A percentile compares a stretch with the other conserved stretches of the same genome.
Evolutionary conservation across 2,329 filamentous ascomycete genomes (phyloP).

Genomic region (Aspergillus sp.): DNA sequence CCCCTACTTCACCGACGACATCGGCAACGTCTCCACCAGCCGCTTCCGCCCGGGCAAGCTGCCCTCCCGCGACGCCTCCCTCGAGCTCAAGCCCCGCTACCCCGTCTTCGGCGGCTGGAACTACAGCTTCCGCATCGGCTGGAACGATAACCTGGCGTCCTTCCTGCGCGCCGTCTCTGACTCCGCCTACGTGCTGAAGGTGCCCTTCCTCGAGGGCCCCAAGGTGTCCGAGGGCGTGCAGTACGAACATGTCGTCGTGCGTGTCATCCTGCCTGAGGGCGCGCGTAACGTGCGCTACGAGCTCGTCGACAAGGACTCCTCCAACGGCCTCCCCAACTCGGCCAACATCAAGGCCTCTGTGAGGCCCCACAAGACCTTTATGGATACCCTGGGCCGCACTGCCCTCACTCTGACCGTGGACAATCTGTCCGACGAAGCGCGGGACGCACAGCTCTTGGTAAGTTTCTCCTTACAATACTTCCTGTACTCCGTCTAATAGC

Average conservation of each 20-base stretch:
- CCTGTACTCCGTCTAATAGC: constrained; percentile 1
- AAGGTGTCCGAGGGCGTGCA: constrained; percentile 80
- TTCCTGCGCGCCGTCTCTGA: constrained; percentile 69
- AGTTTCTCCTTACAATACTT: constrained; percentile 16
- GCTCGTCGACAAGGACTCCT: constrained; percentile 67
- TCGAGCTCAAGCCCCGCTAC: constrained; percentile 91
- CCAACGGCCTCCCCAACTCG: constrained; percentile 66
- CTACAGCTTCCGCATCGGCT: constrained; percentile 94
- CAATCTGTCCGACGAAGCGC: constrained; percentile 87
- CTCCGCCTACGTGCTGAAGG: constrained; percentile 73
- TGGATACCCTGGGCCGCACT: constrained; percentile 89
- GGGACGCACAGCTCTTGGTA: constrained; percentile 75
- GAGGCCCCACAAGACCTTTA: constrained; percentile 77
- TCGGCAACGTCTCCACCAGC: constrained; percentile 95
- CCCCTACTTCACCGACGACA: constrained; percentile 92
- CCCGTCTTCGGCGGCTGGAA: constrained; percentile 98
- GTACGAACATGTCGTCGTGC: constrained; percentile 76
- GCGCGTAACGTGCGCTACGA: constrained; percentile 62
- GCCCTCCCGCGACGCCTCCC: constrained; percentile 71
- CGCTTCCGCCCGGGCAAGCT: constrained; percentile 65
- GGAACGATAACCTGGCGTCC: constrained; percentile 80
- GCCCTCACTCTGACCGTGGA: constrained; percentile 73
- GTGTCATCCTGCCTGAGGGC: constrained; percentile 86
- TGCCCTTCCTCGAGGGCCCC: constrained; percentile 91
- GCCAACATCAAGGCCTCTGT: constrained; percentile 52